Base-by-base conservation (phyloP, 2,329 filamentous ascomycete species). In the Pseudogymnoascus sp. region DNA sequence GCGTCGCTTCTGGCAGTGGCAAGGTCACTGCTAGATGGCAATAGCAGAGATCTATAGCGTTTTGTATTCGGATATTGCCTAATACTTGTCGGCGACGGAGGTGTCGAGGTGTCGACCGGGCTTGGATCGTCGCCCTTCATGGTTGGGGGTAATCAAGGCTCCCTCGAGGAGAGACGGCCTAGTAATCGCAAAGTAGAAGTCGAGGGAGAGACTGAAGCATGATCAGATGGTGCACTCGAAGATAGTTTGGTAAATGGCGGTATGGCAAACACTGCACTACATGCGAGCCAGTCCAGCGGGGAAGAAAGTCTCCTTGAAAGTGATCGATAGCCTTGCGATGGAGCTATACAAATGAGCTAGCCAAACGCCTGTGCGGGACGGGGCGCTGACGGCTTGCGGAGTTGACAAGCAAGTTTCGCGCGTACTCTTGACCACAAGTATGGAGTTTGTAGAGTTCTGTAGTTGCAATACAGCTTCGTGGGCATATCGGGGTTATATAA, bases 11-110 rank as follows among this genome's bases (percentile, higher is more conserved):
- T 36, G 10, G 33, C 27, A 33, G 31, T 18, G 21, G 36, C 35
- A 31, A 62, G 55, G 13, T 62, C 55, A 29, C 61, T 62, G 31
- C 45, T 37, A 15, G 61, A 62, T 21, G 61, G 61, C 13, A 60
- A 37, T 21, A 60, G 13, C 7, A 60, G 39, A 31, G 52, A 60
- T 33, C 61, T 39, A 21, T 60, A 18, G n/a, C 39, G 55, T 60
- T 59, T 59, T 59, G 29, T 25, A 62, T 39, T 39, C 45, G 31
- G 21, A 15, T 31, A 12, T 2, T 39, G 60, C 27, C 45, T 58
- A 8, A 33, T 9, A 31, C 42, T 61, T 29, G 61, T 62, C 10
- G 61, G 61, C 18, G 61, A 62, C 25, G 61, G 36, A 29, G 61
- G 61, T 6, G 29, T 35, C 31, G 52, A 60, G 12, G 61, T 60